phyloP scores from a whole-genome alignment of 352 stramenopile species.

The Globisporangium orthogonon region DNA sequence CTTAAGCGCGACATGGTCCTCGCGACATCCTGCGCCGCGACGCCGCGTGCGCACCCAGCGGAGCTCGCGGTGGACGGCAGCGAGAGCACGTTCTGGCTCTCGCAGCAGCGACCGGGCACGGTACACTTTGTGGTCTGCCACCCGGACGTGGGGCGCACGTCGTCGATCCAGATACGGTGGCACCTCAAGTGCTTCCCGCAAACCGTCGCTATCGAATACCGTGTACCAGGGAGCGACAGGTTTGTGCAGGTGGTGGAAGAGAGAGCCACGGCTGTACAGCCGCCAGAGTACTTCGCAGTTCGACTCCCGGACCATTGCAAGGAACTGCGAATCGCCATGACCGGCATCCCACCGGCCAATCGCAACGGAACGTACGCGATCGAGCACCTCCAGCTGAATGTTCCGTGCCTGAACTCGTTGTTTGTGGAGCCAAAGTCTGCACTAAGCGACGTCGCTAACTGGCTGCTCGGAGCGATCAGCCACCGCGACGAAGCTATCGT shows the following conservation, averaged over 20 bases:
- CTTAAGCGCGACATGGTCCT: slow-evolving; percentile 40
- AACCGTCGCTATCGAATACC: slow-evolving; percentile 50
- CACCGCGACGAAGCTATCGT: slow-evolving; percentile 44
- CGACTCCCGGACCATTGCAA: slow-evolving; percentile 34
- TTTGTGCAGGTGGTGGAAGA: slow-evolving; percentile 41
- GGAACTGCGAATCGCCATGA: slow-evolving; percentile 60
- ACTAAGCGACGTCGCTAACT: slow-evolving; percentile 52
- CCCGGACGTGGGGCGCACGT: slow-evolving; percentile 32
- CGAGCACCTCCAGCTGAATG: slow-evolving; percentile 52
- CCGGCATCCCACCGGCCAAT: slow-evolving; percentile 52
- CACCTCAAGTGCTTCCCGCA: slow-evolving; percentile 60
- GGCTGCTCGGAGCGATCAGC: slow-evolving; percentile 46
- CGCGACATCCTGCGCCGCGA: slow-evolving; percentile 48
- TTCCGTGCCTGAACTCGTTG: slow-evolving; percentile 42
- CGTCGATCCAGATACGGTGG: slow-evolving; percentile 64
- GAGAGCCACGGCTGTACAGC: slow-evolving; percentile 11
- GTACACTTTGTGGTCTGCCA: slow-evolving; percentile 46
- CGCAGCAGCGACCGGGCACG: slow-evolving; percentile 42
- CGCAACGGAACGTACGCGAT: slow-evolving; percentile 67
- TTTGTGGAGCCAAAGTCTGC: slow-evolving; percentile 57
- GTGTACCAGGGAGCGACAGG: slow-evolving; percentile 19
- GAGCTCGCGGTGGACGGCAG: slow-evolving; percentile 49
- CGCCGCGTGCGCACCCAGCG: slow-evolving; percentile 32
- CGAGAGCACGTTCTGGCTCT: slow-evolving; percentile 73
- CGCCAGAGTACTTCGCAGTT: slow-evolving; percentile 28